Evolutionary conservation across 2,329 filamentous ascomycete species (phyloP).

Genomic region (Penicillium sp.): DNA sequence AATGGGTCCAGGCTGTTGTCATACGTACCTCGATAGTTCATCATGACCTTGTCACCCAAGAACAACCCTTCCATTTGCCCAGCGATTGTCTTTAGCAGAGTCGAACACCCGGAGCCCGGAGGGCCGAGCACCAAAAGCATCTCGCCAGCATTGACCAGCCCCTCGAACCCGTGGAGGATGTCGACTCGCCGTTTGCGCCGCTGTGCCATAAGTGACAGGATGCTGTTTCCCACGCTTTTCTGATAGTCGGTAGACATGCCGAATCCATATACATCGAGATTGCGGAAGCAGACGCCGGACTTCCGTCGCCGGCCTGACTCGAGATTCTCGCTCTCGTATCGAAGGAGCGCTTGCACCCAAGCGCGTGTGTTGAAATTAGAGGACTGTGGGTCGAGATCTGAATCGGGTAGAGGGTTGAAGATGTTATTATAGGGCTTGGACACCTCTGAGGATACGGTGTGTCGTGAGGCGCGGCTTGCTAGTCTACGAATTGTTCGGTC

Average conservation of each 20-base stretch:
- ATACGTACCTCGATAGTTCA: constrained; percentile 66
- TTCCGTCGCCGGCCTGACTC: neutral
- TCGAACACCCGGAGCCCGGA: constrained; percentile 60
- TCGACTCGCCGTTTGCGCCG: neutral
- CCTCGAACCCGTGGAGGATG: constrained; percentile 51
- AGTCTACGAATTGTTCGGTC: neutral
- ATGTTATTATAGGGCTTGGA: neutral
- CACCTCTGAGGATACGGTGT: neutral
- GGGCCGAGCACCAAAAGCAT: constrained; percentile 38
- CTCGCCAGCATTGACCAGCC: constrained; percentile 51
- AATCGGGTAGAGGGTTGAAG: neutral
- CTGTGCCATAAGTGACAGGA: neutral
- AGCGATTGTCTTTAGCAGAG: constrained; percentile 74
- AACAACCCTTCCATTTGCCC: constrained; percentile 76
- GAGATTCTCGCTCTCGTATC: neutral
- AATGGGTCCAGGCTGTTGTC: neutral
- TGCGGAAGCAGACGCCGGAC: neutral
- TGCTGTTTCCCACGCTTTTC: neutral
- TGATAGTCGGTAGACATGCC: neutral
- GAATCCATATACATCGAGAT: neutral
- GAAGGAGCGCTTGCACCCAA: neutral
- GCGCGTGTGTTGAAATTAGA: neutral
- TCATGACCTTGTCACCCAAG: constrained; percentile 63
- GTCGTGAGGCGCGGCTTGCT: neutral
- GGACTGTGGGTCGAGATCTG: neutral